phyloP scores from a whole-genome alignment of 495 filamentous ascomycete genomes.

The Aspergillus saccharolyticus region DNA sequence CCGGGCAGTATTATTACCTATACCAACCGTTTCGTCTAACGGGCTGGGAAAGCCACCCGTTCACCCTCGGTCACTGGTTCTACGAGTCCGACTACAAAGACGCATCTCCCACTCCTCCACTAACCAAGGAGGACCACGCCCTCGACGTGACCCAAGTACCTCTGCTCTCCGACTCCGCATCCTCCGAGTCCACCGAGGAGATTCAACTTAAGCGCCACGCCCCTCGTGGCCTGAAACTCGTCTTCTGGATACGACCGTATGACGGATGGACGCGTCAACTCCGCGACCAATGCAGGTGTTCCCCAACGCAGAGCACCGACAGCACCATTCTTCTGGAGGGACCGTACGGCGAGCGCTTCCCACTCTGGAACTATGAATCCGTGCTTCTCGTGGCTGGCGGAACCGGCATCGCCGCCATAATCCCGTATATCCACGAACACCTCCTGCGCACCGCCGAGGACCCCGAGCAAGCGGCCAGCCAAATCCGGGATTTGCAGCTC shows the following conservation, averaged over 20 bases:
- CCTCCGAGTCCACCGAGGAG: neutral
- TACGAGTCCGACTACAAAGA: slow-evolving; percentile 13
- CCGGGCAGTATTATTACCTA: slow-evolving; percentile 54
- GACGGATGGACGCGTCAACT: slow-evolving; percentile 47
- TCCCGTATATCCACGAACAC: slow-evolving; percentile 48
- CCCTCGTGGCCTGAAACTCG: slow-evolving; percentile 16
- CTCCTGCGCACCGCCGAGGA: slow-evolving; percentile 18
- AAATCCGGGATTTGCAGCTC: slow-evolving; percentile 27
- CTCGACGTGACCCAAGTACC: slow-evolving; percentile 29
- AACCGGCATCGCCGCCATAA: slow-evolving; percentile 51
- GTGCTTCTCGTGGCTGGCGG: slow-evolving; percentile 57
- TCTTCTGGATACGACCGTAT: slow-evolving; percentile 45
- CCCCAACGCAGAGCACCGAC: slow-evolving; percentile 13
- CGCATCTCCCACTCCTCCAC: neutral
- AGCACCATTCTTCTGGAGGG: slow-evolving; percentile 49
- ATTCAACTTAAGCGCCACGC: neutral
- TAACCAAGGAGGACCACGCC: slow-evolving; percentile 2
- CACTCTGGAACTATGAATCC: slow-evolving; percentile 45
- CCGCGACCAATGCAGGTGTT: slow-evolving; percentile 31
- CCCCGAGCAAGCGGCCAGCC: slow-evolving; percentile 9
- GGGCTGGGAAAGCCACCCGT: slow-evolving; percentile 58
- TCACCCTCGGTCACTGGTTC: slow-evolving; percentile 49
- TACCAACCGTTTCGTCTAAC: slow-evolving; percentile 46
- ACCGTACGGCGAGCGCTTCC: slow-evolving; percentile 50
- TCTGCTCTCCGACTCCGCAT: slow-evolving; percentile 26